These are phyloP conservation scores for Stropharia rugosoannulata DNA, from an alignment of 768 basidiomycete species.

Conservation along the genomic window DNA sequence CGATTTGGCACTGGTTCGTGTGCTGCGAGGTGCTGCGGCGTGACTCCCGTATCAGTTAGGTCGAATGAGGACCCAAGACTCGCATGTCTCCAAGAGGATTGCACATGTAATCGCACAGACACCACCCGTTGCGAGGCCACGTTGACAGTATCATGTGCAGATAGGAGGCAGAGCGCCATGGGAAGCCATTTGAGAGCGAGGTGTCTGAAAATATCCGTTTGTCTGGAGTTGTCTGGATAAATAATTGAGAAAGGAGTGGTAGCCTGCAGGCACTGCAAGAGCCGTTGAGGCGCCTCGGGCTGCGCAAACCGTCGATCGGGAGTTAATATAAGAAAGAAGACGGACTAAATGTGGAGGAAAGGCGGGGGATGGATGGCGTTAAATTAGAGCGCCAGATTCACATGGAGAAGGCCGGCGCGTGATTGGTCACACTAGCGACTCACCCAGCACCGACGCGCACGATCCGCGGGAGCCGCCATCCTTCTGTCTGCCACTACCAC, in stretches of 20 bases:
- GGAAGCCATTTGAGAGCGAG: background rate
- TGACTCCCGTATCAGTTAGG: background rate
- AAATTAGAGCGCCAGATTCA: slow-evolving; percentile 8
- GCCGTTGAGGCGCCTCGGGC: background rate
- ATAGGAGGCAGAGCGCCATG: background rate
- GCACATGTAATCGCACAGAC: slow-evolving; percentile 4
- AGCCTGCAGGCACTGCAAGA: background rate
- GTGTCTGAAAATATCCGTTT: background rate
- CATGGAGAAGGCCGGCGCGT: slow-evolving; percentile 2
- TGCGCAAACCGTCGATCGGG: background rate
- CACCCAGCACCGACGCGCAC: background rate
- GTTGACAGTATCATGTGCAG: slow-evolving; percentile 9
- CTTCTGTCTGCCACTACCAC: slow-evolving; percentile 6
- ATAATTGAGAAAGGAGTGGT: background rate
- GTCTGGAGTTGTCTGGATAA: background rate
- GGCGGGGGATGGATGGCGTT: slow-evolving; percentile 3
- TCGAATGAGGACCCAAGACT: background rate
- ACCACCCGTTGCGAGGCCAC: background rate
- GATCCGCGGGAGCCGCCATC: background rate
- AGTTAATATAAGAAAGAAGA: slow-evolving; percentile 1
- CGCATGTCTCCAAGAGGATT: background rate
- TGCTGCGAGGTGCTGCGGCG: background rate
- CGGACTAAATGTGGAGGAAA: slow-evolving; percentile 12
- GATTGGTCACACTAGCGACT: slow-evolving; percentile 2
- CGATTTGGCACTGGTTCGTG: background rate